Conservation (phyloP, 148 eudicot species). For the Beta vulgaris region DNA sequence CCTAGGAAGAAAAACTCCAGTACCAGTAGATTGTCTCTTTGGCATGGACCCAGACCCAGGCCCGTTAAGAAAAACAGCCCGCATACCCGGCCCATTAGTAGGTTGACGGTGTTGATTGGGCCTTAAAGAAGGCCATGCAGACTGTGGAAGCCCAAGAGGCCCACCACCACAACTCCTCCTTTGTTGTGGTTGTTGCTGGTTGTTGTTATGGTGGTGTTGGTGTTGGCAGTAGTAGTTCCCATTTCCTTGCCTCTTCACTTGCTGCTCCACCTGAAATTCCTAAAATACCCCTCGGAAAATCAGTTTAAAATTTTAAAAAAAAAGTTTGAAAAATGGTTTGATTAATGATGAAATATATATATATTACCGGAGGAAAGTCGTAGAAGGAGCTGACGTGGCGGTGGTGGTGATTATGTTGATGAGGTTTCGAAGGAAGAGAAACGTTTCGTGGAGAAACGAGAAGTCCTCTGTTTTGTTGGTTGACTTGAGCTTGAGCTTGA, state of each 20-base stretch:
- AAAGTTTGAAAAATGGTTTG: no score
- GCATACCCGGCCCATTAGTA: conserved; percentile 17
- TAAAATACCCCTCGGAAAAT: conserved; percentile 10
- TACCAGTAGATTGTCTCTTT: conserved; percentile 59
- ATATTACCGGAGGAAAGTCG: conserved; percentile 23
- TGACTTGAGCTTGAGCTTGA: conserved; percentile 7
- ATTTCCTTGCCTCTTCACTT: conserved; percentile 17
- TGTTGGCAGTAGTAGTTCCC: conserved; percentile 28
- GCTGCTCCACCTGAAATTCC: conserved; percentile 31
- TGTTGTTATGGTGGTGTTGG: conserved; percentile 13
- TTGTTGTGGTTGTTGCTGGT: no score
- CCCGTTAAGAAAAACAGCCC: conserved; percentile 27
- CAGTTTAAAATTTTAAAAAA: no score
- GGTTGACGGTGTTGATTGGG: conserved; percentile 16
- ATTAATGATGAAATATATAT: no score
- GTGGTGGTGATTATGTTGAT: conserved; percentile 1
- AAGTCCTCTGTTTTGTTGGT: conserved; percentile 21
- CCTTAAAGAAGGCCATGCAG: conserved; percentile 47
- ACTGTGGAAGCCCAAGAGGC: conserved; percentile 30
- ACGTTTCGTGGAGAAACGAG: conserved; percentile 12
- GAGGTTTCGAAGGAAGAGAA: conserved; percentile 7
- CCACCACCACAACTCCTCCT: conserved; percentile 23
- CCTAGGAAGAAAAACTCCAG: conserved; percentile 81
- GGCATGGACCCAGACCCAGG: conserved; percentile 14
- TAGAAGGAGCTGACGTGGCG: conserved; percentile 17